Conservation (phyloP, 2,329 filamentous ascomycete genomes). For the Thelonectria discophora region DNA sequence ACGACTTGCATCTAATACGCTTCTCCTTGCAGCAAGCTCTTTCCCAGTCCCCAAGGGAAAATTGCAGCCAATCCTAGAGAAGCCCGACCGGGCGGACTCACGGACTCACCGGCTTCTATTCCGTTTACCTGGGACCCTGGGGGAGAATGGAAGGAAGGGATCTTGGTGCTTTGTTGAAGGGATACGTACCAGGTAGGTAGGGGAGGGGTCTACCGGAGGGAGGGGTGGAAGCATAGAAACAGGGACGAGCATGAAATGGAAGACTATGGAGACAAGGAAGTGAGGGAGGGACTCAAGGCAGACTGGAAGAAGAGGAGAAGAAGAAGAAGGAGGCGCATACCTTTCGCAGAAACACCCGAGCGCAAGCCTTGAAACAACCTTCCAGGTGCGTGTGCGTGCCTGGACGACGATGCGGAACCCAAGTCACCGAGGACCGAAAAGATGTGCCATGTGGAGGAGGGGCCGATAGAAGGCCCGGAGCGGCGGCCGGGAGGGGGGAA, state of each 20-base stretch:
- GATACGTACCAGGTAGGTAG: too few relatives aligned
- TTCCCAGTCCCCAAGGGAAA: background rate
- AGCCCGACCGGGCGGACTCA: constrained; percentile 24
- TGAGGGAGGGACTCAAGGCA: too few relatives aligned
- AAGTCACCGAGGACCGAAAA: constrained; percentile 5
- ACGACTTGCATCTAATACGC: background rate
- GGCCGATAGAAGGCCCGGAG: background rate
- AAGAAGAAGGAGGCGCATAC: background rate
- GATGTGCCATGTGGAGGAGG: constrained; percentile 1
- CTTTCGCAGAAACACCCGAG: background rate
- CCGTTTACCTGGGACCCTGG: constrained; percentile 30
- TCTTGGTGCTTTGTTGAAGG: too few relatives aligned
- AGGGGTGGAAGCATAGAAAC: too few relatives aligned
- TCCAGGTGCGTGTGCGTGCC: background rate
- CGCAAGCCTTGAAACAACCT: background rate
- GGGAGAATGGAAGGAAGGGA: background rate
- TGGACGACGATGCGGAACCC: background rate
- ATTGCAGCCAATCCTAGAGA: constrained; percentile 15
- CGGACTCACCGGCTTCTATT: constrained; percentile 19
- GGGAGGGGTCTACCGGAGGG: background rate
- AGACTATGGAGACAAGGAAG: too few relatives aligned
- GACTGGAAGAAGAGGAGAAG: background rate
- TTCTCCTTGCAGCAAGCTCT: background rate
- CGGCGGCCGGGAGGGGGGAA: too few relatives aligned
- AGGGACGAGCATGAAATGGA: too few relatives aligned